phyloP scores from a whole-genome alignment of 345 rosid species.

The Linum trigynum region DNA sequence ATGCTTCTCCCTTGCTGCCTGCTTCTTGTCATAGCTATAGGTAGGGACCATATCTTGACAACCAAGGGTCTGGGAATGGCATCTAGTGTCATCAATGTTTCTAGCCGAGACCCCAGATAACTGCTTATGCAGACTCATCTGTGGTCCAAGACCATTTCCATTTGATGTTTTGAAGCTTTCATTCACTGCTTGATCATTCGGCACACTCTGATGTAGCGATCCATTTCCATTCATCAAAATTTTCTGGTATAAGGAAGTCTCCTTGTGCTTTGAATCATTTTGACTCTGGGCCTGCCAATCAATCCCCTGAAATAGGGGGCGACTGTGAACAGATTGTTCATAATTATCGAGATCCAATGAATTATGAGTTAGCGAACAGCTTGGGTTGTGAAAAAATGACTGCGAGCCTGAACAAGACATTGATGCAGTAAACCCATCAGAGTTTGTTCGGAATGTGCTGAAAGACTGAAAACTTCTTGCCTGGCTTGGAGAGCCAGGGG shows the following conservation, averaged over 20 bases:
- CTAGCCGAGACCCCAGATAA: constrained; percentile 22
- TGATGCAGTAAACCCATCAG: constrained; percentile 84
- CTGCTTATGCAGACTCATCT: constrained; percentile 55
- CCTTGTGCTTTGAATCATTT: constrained; percentile 62
- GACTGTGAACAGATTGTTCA: constrained; percentile 96
- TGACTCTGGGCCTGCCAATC: constrained; percentile 71
- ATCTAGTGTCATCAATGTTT: constrained; percentile 39
- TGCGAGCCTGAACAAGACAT: constrained; percentile 93
- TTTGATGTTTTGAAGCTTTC: constrained; percentile 45
- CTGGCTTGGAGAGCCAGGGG: constrained; percentile 64
- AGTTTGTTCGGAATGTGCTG: constrained; percentile 57
- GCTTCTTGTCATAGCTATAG: constrained; percentile 57
- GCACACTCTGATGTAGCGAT: constrained; percentile 35
- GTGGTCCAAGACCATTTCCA: constrained; percentile 61
- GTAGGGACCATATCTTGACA: constrained; percentile 61
- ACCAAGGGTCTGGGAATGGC: constrained; percentile 54
- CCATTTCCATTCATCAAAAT: constrained; percentile 64
- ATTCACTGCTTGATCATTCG: constrained; percentile 38
- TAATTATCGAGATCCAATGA: constrained; percentile 50
- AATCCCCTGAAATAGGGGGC: constrained; percentile 75
- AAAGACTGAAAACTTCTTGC: constrained; percentile 75
- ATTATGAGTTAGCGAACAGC: constrained; percentile 91
- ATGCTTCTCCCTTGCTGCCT: constrained; percentile 38
- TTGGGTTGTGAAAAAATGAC: constrained; percentile 87
- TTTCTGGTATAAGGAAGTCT: constrained; percentile 48